Evolutionary conservation across 306 rosid genomes (phyloP).

Genomic region (Myrica gale): DNA sequence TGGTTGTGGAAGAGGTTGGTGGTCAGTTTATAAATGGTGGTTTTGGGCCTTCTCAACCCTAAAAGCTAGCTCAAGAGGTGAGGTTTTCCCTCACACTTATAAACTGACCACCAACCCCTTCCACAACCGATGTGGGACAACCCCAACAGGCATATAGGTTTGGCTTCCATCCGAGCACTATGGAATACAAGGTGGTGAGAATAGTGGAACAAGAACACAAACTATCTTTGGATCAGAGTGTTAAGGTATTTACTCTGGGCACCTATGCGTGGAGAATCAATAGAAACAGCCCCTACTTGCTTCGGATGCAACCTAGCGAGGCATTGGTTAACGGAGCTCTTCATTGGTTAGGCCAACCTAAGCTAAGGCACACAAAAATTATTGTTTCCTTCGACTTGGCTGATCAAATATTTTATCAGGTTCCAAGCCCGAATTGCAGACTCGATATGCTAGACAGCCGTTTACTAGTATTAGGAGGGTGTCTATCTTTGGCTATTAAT

Average conservation of each 20-base stretch:
- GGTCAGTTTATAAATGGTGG: no score
- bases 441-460: conserved; percentile 28
- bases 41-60: no score
- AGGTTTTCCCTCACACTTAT: no score
- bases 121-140: no score
- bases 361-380: conserved; percentile 8
- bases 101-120: no score
- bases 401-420: conserved; percentile 31
- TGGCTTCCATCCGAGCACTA: conserved; percentile 33
- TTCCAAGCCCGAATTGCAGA: conserved; percentile 27
- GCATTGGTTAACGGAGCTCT: conserved; percentile 41
- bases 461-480: conserved; percentile 29
- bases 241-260: conserved; percentile 35
- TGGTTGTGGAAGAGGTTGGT: no score
- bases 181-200: conserved; percentile 38
- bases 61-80: no score
- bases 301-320: conserved; percentile 27
- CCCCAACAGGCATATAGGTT: conserved; percentile 40
- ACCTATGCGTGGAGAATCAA: conserved; percentile 40
- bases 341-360: conserved; percentile 41
- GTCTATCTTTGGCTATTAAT: conserved; percentile 37
- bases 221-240: conserved; percentile 18
- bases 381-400: conserved; percentile 43
- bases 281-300: conserved; percentile 24
- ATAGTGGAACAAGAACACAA: conserved; percentile 21